A percentile compares a stretch with the other conserved stretches of the same genome.
These are phyloP conservation scores for Ceriops zippeliana DNA, from an alignment of 345 rosid species.

Conservation along the genomic window DNA sequence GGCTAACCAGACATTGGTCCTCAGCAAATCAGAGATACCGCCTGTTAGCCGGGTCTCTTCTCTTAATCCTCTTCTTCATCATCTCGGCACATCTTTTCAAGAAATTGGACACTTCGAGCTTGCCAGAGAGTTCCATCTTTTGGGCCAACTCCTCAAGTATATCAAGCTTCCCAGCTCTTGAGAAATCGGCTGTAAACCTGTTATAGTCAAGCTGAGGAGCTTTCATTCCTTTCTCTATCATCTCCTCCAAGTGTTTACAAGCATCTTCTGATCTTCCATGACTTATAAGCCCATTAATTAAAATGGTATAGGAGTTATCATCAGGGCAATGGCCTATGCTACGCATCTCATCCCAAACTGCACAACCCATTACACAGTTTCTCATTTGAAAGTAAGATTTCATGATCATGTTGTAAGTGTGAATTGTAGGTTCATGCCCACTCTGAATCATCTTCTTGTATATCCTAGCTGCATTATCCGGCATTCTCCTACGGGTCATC, in stretches of 20 bases:
- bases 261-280: conserved; percentile 74
- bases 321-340: conserved; percentile 73
- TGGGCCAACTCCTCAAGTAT: conserved; percentile 66
- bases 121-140: conserved; percentile 73
- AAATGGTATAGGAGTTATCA: conserved; percentile 71
- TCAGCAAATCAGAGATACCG: neutral
- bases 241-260: conserved; percentile 70
- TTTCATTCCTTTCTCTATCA: conserved; percentile 89
- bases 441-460: conserved; percentile 62
- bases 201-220: conserved; percentile 81
- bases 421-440: conserved; percentile 66
- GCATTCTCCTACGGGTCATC: conserved; percentile 57
- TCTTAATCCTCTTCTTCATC: conserved; percentile 48
- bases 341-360: conserved; percentile 82
- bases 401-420: conserved; percentile 81
- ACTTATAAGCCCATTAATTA: conserved; percentile 73
- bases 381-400: conserved; percentile 64
- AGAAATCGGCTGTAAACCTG: conserved; percentile 71
- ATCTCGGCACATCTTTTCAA: conserved; percentile 62
- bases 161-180: conserved; percentile 62
- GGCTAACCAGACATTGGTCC: neutral
- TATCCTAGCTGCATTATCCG: conserved; percentile 62
- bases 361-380: conserved; percentile 58
- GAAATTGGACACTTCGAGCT: conserved; percentile 59
- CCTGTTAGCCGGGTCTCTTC: conserved; percentile 30